These are phyloP conservation scores for Apiotrichum domesticum DNA, from an alignment of 1,284 basidiomycete species.

Conservation along the genomic window DNA sequence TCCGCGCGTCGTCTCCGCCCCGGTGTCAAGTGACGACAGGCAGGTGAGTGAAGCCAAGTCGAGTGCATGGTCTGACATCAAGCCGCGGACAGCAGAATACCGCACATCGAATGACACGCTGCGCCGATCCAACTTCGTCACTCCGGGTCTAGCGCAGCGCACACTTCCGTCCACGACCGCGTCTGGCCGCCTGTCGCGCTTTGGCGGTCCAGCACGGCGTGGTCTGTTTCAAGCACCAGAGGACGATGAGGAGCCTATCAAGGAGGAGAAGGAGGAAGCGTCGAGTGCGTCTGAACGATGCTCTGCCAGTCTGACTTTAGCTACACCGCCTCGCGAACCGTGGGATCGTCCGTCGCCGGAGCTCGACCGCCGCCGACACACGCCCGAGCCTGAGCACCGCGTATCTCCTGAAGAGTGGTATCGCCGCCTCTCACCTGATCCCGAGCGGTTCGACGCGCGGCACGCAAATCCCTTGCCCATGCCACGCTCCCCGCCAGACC, in stretches of 20 bases:
- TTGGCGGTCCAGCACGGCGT: constrained; percentile 40
- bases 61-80: neutral
- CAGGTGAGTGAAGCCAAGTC: neutral
- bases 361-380: too few relatives aligned
- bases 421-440: too few relatives aligned
- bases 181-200: constrained; percentile 34
- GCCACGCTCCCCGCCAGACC: neutral
- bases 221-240: constrained; percentile 19
- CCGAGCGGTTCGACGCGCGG: too few relatives aligned
- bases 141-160: constrained; percentile 30
- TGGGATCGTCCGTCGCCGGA: too few relatives aligned
- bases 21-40: constrained; percentile 5
- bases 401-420: too few relatives aligned
- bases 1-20: constrained; percentile 31
- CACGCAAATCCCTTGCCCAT: too few relatives aligned
- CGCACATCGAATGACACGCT: neutral
- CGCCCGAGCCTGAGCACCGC: too few relatives aligned
- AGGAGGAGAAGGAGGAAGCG: constrained; percentile 10
- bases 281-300: constrained; percentile 4
- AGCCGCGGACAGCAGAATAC: neutral
- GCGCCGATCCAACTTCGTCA: constrained; percentile 16
- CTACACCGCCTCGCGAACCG: too few relatives aligned
- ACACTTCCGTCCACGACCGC: constrained; percentile 23
- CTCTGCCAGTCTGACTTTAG: neutral
- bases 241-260: constrained; percentile 8